phyloP scores from a whole-genome alignment of 495 filamentous ascomycete genomes.

The Penicillium maclennaniae region DNA sequence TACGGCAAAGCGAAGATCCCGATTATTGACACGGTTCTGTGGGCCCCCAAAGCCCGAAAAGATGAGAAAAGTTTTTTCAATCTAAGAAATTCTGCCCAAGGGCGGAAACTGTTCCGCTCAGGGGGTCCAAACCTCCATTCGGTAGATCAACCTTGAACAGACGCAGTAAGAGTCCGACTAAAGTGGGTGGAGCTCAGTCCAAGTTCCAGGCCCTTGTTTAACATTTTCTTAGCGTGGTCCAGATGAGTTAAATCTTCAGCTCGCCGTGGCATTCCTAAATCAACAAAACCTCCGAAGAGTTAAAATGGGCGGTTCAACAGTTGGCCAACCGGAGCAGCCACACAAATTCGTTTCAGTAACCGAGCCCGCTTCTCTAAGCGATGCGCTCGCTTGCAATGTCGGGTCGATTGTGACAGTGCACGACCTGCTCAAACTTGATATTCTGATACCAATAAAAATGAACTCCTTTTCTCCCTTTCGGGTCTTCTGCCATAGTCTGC shows the following conservation, averaged over 20 bases:
- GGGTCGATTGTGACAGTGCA: neutral
- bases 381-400: neutral
- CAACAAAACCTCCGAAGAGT: neutral
- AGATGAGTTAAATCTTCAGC: neutral
- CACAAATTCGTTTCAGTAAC: neutral
- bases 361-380: neutral
- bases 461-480: neutral
- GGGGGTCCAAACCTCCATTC: too few relatives aligned
- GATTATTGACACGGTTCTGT: neutral
- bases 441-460: neutral
- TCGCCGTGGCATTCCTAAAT: constrained; percentile 10
- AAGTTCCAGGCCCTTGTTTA: neutral
- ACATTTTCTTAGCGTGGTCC: neutral
- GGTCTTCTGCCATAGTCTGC: neutral
- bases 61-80: too few relatives aligned
- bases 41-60: neutral
- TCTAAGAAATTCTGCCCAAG: neutral
- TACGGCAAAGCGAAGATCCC: neutral
- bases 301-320: neutral
- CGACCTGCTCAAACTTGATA: neutral
- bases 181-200: neutral
- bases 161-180: neutral
- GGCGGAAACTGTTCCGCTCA: neutral
- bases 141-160: neutral
- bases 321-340: neutral